phyloP scores from a whole-genome alignment of 2,329 filamentous ascomycete genomes.

The Knufia fluminis region DNA sequence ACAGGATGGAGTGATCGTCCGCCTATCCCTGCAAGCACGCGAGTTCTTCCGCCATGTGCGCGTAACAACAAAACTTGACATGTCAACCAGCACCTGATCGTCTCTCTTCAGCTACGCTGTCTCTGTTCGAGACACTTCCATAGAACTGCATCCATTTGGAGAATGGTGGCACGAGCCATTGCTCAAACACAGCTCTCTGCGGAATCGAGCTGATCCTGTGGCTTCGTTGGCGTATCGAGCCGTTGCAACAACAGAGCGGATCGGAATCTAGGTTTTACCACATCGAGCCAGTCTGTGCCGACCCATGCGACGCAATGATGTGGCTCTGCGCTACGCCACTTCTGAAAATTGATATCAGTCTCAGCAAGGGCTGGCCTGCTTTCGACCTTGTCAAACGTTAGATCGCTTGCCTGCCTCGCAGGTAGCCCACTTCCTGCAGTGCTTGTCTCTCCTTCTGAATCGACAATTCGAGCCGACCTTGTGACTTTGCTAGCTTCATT shows the following conservation, averaged over 20 bases:
- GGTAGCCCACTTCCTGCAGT: not conserved
- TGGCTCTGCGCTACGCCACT: constrained; percentile 4
- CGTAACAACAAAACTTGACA: not conserved
- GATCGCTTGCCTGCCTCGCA: not conserved
- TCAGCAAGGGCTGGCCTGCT: not conserved
- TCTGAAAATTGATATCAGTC: not conserved
- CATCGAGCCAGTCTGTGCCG: not conserved
- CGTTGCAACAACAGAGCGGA: constrained; percentile 3
- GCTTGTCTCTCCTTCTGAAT: not conserved
- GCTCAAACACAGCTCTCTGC: not conserved
- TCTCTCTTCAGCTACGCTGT: not conserved
- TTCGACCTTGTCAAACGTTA: constrained; percentile 4
- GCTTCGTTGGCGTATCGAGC: constrained; percentile 4
- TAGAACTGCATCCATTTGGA: not conserved
- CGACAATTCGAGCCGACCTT: not conserved
- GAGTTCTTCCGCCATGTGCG: constrained; percentile 8
- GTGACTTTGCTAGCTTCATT: constrained; percentile 2
- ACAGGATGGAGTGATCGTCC: constrained; percentile 1
- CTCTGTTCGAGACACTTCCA: not conserved
- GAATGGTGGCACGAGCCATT: constrained; percentile 1
- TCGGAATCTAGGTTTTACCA: constrained; percentile 1
- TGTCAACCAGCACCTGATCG: not conserved
- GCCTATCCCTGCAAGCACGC: constrained; percentile 9
- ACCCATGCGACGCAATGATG: not conserved
- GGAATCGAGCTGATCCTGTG: not conserved